Evolutionary conservation across 2,329 filamentous ascomycete genomes (phyloP), one percentile per base, ranked within the genome.

Genomic region (Fulvia fulva): DNA sequence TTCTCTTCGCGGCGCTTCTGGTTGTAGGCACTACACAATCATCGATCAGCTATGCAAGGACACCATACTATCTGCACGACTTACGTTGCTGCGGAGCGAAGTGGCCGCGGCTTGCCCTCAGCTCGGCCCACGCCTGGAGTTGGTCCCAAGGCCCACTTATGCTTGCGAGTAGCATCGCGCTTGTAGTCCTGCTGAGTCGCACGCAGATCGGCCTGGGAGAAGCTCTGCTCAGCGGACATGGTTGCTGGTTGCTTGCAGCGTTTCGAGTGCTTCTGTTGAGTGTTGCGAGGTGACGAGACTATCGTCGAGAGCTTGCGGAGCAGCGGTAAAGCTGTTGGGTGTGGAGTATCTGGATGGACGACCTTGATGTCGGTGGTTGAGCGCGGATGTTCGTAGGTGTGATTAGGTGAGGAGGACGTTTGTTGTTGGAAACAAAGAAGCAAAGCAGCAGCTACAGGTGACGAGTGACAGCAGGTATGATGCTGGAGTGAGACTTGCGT

Each of bases 151-250:
- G 76, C 76, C 79, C 79, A 82, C 70, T 82, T 82, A 65, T 75
- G 73, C 70, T 79, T 77, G 65, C 72, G 76, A 63, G 77, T 75
- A 68, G 77, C 76, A 67, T 77, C 76, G 68, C 80, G 79, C 65
- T 78, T 76, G 73, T 75, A 79, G 65, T 81, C 80, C 67, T 79
- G 79, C 68, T 80, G 76, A 64, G 73, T 74, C 70, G 77, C 78
- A 69, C 83, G 82, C 62, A 85, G 75, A 69, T 85, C 83, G 70
- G 73, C 70, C 66, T 77, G 78, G 56, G 73, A 71, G 67, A 78
- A 73, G 68, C 75, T 72, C 70, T 78, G 76, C 65, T 78, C 74
- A 66, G 75, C 70, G 64, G 76, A 73, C 77, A 79, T 79, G 71
- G 50, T 68, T 64, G 57, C 56, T 43, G 34, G 23, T 7, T 23